phyloP scores from a whole-genome alignment of 768 basidiomycete genomes.

The Leccinum fibrillosum region DNA sequence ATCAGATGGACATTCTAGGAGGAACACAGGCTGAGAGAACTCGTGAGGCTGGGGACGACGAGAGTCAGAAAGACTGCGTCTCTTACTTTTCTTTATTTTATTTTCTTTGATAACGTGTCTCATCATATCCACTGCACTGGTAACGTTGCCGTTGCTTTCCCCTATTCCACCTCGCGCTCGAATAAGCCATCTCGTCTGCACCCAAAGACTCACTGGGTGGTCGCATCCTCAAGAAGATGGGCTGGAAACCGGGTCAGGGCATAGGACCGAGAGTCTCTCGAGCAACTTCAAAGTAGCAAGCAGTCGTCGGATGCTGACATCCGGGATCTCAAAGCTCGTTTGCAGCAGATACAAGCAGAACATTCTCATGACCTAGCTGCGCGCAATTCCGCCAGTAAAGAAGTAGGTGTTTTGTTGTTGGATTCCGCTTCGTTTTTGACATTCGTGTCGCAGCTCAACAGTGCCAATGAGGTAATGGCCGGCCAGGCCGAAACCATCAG shows the following conservation, averaged over 20 bases:
- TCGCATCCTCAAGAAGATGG: slow-evolving; percentile 82
- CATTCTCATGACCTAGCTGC: slow-evolving; percentile 23
- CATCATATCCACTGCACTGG: background rate
- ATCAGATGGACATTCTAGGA: slow-evolving; percentile 70
- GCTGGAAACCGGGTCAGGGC: slow-evolving; percentile 91
- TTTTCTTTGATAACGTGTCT: background rate
- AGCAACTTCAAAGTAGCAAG: slow-evolving; percentile 50
- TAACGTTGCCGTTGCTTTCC: slow-evolving; percentile 9
- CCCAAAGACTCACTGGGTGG: slow-evolving; percentile 68
- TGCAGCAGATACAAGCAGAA: slow-evolving; percentile 37
- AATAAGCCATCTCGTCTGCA: slow-evolving; percentile 65
- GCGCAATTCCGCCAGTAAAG: slow-evolving; percentile 43
- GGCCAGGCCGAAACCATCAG: slow-evolving; percentile 47
- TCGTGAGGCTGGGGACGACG: slow-evolving; percentile 34
- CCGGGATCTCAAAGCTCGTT: slow-evolving; percentile 36
- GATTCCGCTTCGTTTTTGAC: background rate
- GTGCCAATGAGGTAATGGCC: slow-evolving; percentile 38
- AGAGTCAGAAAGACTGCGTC: slow-evolving; percentile 38
- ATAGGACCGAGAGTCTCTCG: slow-evolving; percentile 71
- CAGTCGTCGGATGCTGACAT: slow-evolving; percentile 48
- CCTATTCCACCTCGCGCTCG: slow-evolving; percentile 51
- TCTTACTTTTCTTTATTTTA: no score
- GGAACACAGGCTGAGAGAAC: slow-evolving; percentile 48
- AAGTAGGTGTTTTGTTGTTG: slow-evolving; percentile 40
- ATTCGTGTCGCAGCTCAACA: slow-evolving; percentile 44